Conservation (phyloP, 1,284 basidiomycete species). For the Moesziomyces sp. region DNA sequence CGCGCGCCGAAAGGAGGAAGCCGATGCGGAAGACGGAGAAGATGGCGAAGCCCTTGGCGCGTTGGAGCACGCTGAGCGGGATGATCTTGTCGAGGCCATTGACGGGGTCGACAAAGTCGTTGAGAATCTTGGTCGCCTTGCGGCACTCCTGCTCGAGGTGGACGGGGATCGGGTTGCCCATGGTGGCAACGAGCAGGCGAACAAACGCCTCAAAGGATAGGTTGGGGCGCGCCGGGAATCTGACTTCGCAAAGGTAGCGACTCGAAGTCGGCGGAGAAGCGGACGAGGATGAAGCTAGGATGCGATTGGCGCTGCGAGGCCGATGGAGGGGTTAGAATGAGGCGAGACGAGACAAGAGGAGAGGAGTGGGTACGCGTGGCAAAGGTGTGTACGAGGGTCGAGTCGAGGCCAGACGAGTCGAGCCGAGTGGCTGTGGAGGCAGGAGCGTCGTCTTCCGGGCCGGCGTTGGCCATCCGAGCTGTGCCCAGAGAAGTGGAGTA, state of each 20-base stretch:
- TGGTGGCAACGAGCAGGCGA: conserved; percentile 10
- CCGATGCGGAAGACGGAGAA: conserved; percentile 70
- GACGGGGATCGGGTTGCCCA: conserved; percentile 68
- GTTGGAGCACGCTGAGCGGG: conserved; percentile 71
- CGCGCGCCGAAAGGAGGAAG: conserved; percentile 74
- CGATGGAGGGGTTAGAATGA: not conserved
- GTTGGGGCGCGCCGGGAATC: not conserved
- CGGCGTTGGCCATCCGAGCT: not conserved
- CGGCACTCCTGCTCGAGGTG: conserved; percentile 71
- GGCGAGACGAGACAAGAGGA: no score
- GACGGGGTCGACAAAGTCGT: conserved; percentile 61
- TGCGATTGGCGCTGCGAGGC: not conserved
- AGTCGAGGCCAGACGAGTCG: not conserved
- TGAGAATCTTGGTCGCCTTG: conserved; percentile 70
- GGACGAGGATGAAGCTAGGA: not conserved
- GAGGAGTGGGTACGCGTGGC: no score
- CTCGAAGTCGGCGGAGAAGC: no score
- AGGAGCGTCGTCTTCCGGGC: not conserved
- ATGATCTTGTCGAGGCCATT: conserved; percentile 64
- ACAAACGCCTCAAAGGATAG: not conserved
- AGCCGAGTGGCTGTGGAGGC: not conserved
- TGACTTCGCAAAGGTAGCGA: no score
- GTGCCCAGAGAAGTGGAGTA: not conserved
- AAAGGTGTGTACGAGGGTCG: no score
- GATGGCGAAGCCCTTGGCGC: conserved; percentile 85